Base-by-base conservation (phyloP, 139 green algal genomes). In the Micractinium sp. region DNA sequence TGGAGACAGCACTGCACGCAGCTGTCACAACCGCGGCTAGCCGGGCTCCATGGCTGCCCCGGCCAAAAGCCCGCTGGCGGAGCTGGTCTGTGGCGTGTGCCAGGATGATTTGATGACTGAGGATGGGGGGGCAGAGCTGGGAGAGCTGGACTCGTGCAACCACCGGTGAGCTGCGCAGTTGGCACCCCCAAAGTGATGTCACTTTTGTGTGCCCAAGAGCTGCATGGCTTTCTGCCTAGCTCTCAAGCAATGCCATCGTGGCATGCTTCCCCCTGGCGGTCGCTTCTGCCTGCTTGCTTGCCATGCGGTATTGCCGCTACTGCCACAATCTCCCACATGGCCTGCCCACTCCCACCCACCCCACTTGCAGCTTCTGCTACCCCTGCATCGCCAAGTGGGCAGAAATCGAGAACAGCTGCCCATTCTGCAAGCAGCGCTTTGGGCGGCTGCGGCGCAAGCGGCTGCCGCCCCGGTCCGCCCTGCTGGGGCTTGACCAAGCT, bases 391-490 rank as follows among this genome's bases (percentile, higher is more conserved):
- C 79, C 15, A 90, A 90, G 16, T 97, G 95, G 94, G 83, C 94
- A 4, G 82, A 93, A 5, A 94, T 93, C 22, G 95, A 97, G 74
- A 95, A 87, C n/a, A 60, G 61, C 0, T 97, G 95, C 85, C 95
- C 95, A 20, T 91, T 94, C 20, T 97, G 95, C 91, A 96, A 96
- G 74, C 71, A 92, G 67, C 91, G 94, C 31, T 97, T 97, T 83
- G 92, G 53, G 60, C 80, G 75, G 23, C 95, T 97, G 56, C 86
- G 47, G 5, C 88, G 92, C 29, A 96, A 95, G 87, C 80, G 81
- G 31, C 81, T 96, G 73, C 31, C 78, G 35, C 80, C 78, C 0
- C 20, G 47, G 2, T 18, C 39, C 3, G 79, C 29, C 13, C 71
- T 61, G n/a, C 29, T 90, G 60, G 73, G 39, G 29, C 60, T 67